These are phyloP conservation scores for Stellera chamaejasme DNA, from an alignment of 345 rosid species.

Conservation along the genomic window DNA sequence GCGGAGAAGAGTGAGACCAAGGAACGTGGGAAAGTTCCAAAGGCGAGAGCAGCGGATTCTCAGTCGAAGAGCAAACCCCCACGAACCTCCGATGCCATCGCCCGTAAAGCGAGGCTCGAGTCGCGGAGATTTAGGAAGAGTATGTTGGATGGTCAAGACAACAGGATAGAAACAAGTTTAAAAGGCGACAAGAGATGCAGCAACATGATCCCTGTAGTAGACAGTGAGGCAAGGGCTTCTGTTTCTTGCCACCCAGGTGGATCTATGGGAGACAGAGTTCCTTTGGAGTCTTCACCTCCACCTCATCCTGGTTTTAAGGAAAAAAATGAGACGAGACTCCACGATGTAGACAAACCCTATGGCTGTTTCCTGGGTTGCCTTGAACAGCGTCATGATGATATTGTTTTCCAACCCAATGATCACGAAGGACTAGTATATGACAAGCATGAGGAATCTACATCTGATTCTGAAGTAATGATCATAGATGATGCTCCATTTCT, in stretches of 20 bases:
- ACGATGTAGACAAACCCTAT: constrained; percentile 22
- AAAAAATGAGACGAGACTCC: constrained; percentile 5
- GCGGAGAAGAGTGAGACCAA: constrained; percentile 1
- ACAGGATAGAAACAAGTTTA: neutral
- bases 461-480: constrained; percentile 40
- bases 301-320: neutral
- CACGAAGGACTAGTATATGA: constrained; percentile 21
- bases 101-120: neutral
- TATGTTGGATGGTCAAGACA: constrained; percentile 1
- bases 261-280: too few relatives aligned
- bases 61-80: constrained; percentile 12
- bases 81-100: constrained; percentile 1
- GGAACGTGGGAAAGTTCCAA: neutral
- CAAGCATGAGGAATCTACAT: constrained; percentile 19
- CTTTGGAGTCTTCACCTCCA: too few relatives aligned
- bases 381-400: constrained; percentile 9
- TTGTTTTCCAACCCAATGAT: constrained; percentile 13
- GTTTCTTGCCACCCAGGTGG: constrained; percentile 7
- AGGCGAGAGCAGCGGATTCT: constrained; percentile 10
- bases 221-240: constrained; percentile 12
- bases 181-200: neutral
- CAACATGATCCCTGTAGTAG: constrained; percentile 13
- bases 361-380: constrained; percentile 9
- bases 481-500: constrained; percentile 25
- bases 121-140: neutral